Evolutionary conservation across 495 filamentous ascomycete genomes (phyloP), one percentile per base, ranked within the genome.

Genomic region (Penicillium coffeae): DNA sequence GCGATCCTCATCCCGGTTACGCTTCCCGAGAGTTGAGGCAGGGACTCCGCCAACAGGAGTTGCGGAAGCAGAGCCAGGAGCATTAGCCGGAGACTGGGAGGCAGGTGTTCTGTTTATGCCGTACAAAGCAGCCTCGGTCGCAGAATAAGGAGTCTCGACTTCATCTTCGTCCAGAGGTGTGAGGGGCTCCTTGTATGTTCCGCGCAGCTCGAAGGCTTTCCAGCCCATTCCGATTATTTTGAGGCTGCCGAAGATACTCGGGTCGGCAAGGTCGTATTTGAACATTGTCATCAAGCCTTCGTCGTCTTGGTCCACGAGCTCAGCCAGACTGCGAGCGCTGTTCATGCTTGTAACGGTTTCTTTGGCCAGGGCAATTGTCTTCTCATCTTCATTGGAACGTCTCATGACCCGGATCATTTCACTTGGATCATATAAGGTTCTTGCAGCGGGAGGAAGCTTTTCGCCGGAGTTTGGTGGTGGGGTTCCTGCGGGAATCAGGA

Each of bases 261-360:
- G 56, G 38, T 75, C 63, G 2, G 63, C 68, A 10, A 72, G 47
- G 8, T 61, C 47, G 30, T 56, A 61, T 33, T 63, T 61, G 25
- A 75, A 55, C 44, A 63, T 62, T 5, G 66, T 57, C 8, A 49
- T 55, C 8, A 72, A 52, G 5, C 64, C 15, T 8, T 64, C 45
- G 32, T 75, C 72, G 30, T 75, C 69, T 9, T 66, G 13, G 7
- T 73, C 68, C 10, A 71, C 68, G 3, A 72, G 33, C 13, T 73
- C 69, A 0, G 62, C 50, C 8, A 74, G 43, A 0, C 52, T 56
- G 14, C 48, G 47, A 8, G 65, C 63, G 15, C 54, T 61, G 4
- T 41, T 47, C 2, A 64, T 20, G 8, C n/a, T 30, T 0, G 62
- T 44, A 14, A 50, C 46, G 3, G 48, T 21, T 34, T 43, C 46